Evolutionary conservation across 2,329 filamentous ascomycete species (phyloP), one percentile per base, ranked within the genome.

Genomic region (Fusarium sp.): DNA sequence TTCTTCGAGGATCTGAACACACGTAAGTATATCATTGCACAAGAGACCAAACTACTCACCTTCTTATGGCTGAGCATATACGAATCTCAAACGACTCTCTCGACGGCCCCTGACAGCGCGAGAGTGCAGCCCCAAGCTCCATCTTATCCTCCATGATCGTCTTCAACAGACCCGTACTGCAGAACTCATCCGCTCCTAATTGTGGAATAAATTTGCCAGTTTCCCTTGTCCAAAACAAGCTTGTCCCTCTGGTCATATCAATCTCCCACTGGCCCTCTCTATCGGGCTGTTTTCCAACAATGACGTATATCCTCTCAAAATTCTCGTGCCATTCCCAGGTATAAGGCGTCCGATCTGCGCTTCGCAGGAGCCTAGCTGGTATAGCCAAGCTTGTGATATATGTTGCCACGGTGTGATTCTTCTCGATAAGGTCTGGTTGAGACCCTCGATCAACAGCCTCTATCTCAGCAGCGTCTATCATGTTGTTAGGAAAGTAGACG

Each of bases 401-500:
- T 24, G 52, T 14, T 10, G 14, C 26, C 20, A 45, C 22, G 3
- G 17, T 10, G 17, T 57, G 14, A 7, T 13, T 24, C 26, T 28
- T 42, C 0, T 47, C 13, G 2, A 38, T 1, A 1, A 66, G 18
- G 49, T 72, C 60, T 15, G 24, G 39, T 8, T 70, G 20, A 15
- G 35, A 55, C 10, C 35, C 15, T 4, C 52, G 52, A 3, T 63
- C 12, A 7, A 9, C 0, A 20, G 56, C 39, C 12, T 72, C 65
- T 1, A 3, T 3, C 20, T 52, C 38, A 3, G 54, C 47, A 1
- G 15, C 59, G 0, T 28, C 15, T 7, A 69, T n/a, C 3, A 47
- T 62, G 7, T 55, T 33, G 6, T 17, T n/a, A 5, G 72, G 15
- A 11, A 77, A 17, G 9, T 69, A 77, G 1, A 76, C 18, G 12